A percentile compares a stretch with the other conserved stretches of the same genome.
phyloP scores from a whole-genome alignment of 78 protist genomes.

The Cavenderia fasciculata region DNA sequence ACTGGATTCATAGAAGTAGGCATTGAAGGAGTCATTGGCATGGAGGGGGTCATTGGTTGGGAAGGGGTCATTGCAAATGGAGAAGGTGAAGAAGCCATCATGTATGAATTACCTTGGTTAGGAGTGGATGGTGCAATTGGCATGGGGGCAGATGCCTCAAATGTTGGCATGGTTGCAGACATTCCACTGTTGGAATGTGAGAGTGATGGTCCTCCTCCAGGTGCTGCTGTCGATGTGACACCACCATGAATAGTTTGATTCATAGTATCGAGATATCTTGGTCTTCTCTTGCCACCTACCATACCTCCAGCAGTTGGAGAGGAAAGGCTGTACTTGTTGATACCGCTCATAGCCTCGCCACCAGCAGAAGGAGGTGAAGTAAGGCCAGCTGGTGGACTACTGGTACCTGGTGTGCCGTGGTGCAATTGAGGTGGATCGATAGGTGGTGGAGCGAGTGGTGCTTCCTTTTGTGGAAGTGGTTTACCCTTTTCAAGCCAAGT shows the following conservation, averaged over 20 bases:
- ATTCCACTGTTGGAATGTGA: too few relatives aligned
- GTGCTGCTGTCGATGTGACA: neutral
- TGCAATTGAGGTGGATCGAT: conserved; percentile 8
- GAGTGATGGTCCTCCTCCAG: neutral
- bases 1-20: too few relatives aligned
- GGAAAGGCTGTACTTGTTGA: conserved; percentile 30
- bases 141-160: too few relatives aligned
- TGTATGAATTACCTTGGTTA: too few relatives aligned
- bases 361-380: neutral
- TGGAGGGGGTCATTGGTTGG: too few relatives aligned
- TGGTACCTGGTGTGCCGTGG: neutral
- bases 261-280: conserved; percentile 56
- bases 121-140: too few relatives aligned
- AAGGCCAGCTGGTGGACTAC: conserved; percentile 35
- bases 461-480: conserved; percentile 8
- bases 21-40: too few relatives aligned
- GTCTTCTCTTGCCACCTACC: conserved; percentile 50
- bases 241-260: conserved; percentile 64
- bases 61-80: too few relatives aligned
- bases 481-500: conserved; percentile 71
- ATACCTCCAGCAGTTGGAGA: conserved; percentile 35
- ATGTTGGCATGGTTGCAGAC: too few relatives aligned
- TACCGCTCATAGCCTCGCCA: neutral
- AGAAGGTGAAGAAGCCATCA: too few relatives aligned
- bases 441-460: conserved; percentile 52